phyloP scores from a whole-genome alignment of 257 asterid genomes.

The Solanum sitiens region DNA sequence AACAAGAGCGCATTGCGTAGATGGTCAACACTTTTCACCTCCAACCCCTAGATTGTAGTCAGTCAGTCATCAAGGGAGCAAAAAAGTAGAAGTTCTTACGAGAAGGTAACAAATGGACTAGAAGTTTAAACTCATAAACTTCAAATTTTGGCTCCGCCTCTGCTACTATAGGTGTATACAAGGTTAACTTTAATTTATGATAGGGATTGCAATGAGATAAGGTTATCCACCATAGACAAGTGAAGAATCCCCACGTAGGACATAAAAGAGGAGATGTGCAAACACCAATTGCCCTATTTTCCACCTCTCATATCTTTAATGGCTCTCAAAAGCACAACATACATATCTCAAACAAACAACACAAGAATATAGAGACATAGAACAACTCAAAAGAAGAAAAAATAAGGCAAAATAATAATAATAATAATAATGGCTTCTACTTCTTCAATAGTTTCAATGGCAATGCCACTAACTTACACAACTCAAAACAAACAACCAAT shows the following conservation, averaged over 20 bases:
- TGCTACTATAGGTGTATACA: background rate
- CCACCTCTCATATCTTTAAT: constrained; percentile 39
- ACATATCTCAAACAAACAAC: background rate
- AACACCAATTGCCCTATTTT: constrained; percentile 16
- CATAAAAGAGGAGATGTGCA: constrained; percentile 1
- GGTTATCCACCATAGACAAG: constrained; percentile 46
- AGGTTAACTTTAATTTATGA: background rate
- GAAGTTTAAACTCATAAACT: background rate
- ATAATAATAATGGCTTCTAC: constrained; percentile 51
- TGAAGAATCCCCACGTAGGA: constrained; percentile 49
- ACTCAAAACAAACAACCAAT: constrained; percentile 28
- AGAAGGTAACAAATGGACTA: background rate
- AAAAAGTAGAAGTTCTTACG: background rate
- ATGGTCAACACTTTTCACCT: background rate
- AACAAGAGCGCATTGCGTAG: background rate
- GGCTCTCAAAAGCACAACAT: constrained; percentile 3
- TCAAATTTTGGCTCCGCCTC: background rate
- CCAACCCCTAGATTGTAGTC: background rate
- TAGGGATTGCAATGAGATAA: constrained; percentile 15
- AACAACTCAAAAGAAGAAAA: background rate
- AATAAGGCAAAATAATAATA: background rate
- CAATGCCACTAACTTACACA: constrained; percentile 41
- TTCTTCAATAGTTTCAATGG: constrained; percentile 59
- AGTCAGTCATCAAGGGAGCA: background rate
- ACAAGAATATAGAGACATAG: background rate